A percentile compares a stretch with the other conserved stretches of the same genome.
Evolutionary conservation across 164 flowering plant species (phyloP).

Genomic region (Stephania cephalantha): DNA sequence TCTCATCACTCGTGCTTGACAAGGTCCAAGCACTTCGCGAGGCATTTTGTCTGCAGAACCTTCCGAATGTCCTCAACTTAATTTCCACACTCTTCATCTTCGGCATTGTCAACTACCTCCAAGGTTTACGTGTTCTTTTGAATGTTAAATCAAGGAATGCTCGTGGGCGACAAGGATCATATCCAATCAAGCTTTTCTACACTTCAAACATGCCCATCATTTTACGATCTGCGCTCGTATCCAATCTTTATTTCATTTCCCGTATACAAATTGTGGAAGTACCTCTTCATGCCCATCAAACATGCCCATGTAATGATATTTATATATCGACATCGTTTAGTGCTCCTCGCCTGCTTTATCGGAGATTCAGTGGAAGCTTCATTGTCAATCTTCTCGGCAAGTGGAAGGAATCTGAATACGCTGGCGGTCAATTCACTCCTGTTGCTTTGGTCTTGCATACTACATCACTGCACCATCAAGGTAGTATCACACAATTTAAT

Average conservation of each 20-base stretch:
- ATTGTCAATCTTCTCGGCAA: conserved; percentile 7
- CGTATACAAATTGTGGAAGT: not conserved
- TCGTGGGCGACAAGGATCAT: conserved; percentile 7
- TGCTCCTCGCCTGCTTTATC: conserved; percentile 4
- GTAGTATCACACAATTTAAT: not conserved
- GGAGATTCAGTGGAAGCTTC: conserved; percentile 13
- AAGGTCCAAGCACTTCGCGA: conserved; percentile 9
- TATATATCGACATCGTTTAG: too few species aligned
- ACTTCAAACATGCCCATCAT: conserved; percentile 14
- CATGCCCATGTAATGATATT: too few species aligned
- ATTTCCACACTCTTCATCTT: conserved; percentile 9
- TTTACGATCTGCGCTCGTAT: conserved; percentile 11
- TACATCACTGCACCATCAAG: conserved; percentile 6
- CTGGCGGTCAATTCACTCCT: conserved; percentile 9
- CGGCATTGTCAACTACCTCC: conserved; percentile 1
- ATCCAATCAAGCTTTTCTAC: conserved; percentile 9
- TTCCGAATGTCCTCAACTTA: conserved; percentile 12
- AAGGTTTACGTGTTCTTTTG: conserved; percentile 4
- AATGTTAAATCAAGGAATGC: conserved; percentile 1
- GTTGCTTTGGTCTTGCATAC: conserved; percentile 6
- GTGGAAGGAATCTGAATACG: conserved; percentile 9
- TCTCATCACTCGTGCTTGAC: conserved; percentile 1
- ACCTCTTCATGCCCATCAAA: too few species aligned
- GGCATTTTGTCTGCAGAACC: conserved; percentile 5
- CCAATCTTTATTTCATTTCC: conserved; percentile 13